phyloP scores from a whole-genome alignment of 768 basidiomycete species.

The Wakefieldia striispora region DNA sequence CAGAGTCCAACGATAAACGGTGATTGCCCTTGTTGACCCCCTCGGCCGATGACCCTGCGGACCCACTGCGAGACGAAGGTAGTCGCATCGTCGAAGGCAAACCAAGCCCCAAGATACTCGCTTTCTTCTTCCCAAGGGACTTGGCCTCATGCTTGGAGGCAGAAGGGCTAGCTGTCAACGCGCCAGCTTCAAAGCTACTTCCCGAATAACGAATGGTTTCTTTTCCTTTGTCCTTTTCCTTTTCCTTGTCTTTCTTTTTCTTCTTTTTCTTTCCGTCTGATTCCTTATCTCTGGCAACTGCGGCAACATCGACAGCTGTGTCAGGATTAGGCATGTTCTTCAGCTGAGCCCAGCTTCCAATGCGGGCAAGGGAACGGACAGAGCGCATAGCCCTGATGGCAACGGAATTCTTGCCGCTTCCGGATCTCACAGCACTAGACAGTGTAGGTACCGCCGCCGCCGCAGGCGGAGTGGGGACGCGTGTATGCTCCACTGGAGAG shows the following conservation, averaged over 20 bases:
- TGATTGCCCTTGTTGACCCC: not conserved
- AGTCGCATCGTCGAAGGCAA: slow-evolving; percentile 55
- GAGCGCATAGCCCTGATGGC: slow-evolving; percentile 78
- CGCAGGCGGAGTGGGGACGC: slow-evolving; percentile 25
- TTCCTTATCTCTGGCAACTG: slow-evolving; percentile 29
- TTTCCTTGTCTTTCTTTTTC: slow-evolving; percentile 39
- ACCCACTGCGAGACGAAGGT: slow-evolving; percentile 35
- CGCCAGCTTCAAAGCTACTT: slow-evolving; percentile 70
- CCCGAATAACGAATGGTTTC: slow-evolving; percentile 47
- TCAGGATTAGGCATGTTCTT: slow-evolving; percentile 38
- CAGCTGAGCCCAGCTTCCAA: slow-evolving; percentile 70
- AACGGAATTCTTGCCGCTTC: slow-evolving; percentile 53
- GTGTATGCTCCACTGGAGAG: slow-evolving; percentile 9
- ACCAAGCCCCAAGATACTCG: slow-evolving; percentile 59
- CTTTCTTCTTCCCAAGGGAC: slow-evolving; percentile 54
- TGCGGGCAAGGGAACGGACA: slow-evolving; percentile 67
- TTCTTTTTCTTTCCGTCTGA: slow-evolving; percentile 35
- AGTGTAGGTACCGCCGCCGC: slow-evolving; percentile 40
- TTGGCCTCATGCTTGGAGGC: slow-evolving; percentile 26
- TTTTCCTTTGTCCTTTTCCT: slow-evolving; percentile 32
- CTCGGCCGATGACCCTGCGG: slow-evolving; percentile 35
- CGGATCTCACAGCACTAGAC: slow-evolving; percentile 26
- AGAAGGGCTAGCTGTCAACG: slow-evolving; percentile 39
- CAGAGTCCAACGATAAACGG: slow-evolving; percentile 35
- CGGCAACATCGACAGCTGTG: slow-evolving; percentile 23